Evolutionary conservation across 2,329 filamentous ascomycete genomes (phyloP).

Genomic region (Colletotrichum acutatum): DNA sequence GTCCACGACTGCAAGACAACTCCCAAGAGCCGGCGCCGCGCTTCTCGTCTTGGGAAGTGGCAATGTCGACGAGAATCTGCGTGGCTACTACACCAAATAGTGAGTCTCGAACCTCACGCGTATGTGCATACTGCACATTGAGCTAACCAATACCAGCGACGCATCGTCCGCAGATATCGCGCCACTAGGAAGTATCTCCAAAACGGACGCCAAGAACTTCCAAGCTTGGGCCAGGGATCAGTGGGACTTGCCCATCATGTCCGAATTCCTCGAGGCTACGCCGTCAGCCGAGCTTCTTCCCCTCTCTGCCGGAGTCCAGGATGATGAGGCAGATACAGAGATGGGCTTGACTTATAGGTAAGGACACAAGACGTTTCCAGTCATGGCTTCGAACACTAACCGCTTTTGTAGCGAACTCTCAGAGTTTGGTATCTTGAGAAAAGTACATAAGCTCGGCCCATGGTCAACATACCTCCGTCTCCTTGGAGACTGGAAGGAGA

Average conservation of each 20-base stretch:
- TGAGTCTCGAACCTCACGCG: not conserved
- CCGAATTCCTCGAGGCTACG: constrained; percentile 69
- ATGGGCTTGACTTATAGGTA: constrained; percentile 55
- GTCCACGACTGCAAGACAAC: constrained; percentile 66
- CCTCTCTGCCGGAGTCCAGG: constrained; percentile 51
- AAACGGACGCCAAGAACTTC: constrained; percentile 74
- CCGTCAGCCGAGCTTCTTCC: constrained; percentile 65
- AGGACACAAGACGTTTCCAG: too few relatives aligned
- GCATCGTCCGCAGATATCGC: constrained; percentile 65
- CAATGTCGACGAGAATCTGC: constrained; percentile 67
- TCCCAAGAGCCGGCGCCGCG: constrained; percentile 61
- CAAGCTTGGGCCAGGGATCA: constrained; percentile 65
- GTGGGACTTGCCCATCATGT: constrained; percentile 71
- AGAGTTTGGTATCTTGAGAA: constrained; percentile 51
- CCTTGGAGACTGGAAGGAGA: constrained; percentile 49
- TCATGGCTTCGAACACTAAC: not conserved
- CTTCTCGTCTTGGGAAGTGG: constrained; percentile 71
- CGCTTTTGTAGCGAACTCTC: constrained; percentile 46
- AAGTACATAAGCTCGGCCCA: constrained; percentile 54
- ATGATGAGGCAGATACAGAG: constrained; percentile 51
- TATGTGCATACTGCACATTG: not conserved
- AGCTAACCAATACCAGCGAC: constrained; percentile 49
- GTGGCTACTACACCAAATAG: constrained; percentile 71
- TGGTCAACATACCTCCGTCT: constrained; percentile 53
- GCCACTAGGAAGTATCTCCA: constrained; percentile 64